Base-by-base conservation (phyloP, 2,329 filamentous ascomycete genomes). In the Colletotrichum tropicicola region DNA sequence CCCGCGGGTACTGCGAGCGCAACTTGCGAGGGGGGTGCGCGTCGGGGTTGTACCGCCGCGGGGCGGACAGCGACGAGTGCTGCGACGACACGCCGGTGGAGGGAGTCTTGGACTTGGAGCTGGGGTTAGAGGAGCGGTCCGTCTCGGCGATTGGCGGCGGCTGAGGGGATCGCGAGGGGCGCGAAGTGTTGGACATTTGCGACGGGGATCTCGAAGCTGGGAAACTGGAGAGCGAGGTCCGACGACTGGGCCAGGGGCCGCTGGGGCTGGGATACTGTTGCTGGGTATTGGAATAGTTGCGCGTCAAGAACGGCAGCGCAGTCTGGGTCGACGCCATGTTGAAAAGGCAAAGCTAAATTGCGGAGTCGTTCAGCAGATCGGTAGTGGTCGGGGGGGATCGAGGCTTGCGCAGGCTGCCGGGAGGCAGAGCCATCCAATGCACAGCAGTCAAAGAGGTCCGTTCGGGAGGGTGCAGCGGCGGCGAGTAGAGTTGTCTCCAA, bases 1-100 rank as follows among this genome's bases (percentile, higher is more conserved):
- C 85, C n/a, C 89, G 84, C 15, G 92, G 92, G 73, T 94, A 94
- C 72, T 94, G 92, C 19, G 92, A 92, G 60, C 88, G 90, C 73
- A 91, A 78, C 73, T 85, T 88, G 70, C 85, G 84, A 17, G 80
- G 77, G 5, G 84, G 83, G 58, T 83, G 82, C 35, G 82, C 79
- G 68, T 84, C 78, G 65, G 83, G 78, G 74, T 88, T 79, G 74
- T 83, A 71, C 76, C 84, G 77, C 69, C 83, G 78, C 62, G 84
- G 77, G 66, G 78, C 79, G 67, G 86, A 84, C 65, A 92, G 74
- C 41, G 87, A 85, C 70, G 90, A 84, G 78, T 91, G 81, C 73
- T 91, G 82, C 66, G 86, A 86, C 30, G 87, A 86, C 23, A 82
- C 78, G 30, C 82, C 85, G 68, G 85, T 82, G 10, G 87, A 89